Evolutionary conservation across 2,329 filamentous ascomycete genomes (phyloP).

Genomic region (Ceratocystis lukuohia): DNA sequence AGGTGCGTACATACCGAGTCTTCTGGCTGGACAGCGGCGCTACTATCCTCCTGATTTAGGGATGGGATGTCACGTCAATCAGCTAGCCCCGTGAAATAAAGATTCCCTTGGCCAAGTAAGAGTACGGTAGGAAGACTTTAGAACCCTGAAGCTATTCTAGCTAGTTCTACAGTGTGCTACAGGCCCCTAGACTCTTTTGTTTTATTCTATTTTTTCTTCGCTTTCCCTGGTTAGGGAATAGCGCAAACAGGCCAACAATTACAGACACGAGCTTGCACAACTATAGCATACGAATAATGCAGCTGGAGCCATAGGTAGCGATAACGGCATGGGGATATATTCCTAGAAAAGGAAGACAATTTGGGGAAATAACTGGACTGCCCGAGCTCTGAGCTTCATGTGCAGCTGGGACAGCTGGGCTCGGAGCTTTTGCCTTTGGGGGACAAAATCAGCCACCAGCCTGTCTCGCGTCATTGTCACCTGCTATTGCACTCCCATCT

Average conservation of each 20-base stretch:
- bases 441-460: not conserved
- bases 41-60: too few species aligned
- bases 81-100: too few species aligned
- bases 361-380: not conserved
- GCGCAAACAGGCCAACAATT: too few species aligned
- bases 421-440: not conserved
- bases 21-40: too few species aligned
- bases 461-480: not conserved
- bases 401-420: not conserved
- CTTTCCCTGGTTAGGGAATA: not conserved
- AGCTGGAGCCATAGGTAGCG: too few species aligned
- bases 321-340: not conserved
- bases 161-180: not conserved
- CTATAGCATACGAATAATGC: too few species aligned
- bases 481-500: not conserved
- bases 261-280: too few species aligned
- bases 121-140: not conserved
- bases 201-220: not conserved
- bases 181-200: not conserved
- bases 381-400: not conserved
- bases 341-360: not conserved
- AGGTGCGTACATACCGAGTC: not conserved
- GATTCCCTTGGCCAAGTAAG: too few species aligned
- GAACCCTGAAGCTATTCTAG: not conserved
- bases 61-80: too few species aligned